Evolutionary conservation across 2,329 filamentous ascomycete species (phyloP), one percentile per base, ranked within the genome.

Genomic region (Diplocarpon rosae): DNA sequence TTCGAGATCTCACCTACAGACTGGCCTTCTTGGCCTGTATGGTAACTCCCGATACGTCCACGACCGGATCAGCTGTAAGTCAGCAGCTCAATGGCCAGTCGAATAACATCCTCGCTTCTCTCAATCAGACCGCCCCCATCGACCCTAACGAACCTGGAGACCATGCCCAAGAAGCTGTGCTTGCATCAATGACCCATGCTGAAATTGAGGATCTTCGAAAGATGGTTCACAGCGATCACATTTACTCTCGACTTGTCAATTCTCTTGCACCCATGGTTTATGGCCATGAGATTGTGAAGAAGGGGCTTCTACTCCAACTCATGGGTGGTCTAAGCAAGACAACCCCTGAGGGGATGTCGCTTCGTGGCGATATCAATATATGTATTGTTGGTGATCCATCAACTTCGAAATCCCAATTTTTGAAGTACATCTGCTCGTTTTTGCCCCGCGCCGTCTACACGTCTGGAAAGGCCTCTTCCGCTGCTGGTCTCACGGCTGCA

Each of bases 321-420:
- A 87, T 98, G 76, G 86, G 88, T n/a, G 92, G 92, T 69, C 86
- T 98, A 2, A 80, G 80, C 66, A 98, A 98, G 65, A 76, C 77
- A 16, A 98, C 92, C 0, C 76, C 87, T 0, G 92, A 98, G 66
- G 90, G 87, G 50, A 95, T 98, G 87, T 80, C 89, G 52, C 74
- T 98, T 35, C 81, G 92, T 74, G 92, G 92, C 55, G 92, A 98
- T 61, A 89, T 98, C 70, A 98, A 98, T 67, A 94, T 98, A 51
- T 98, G 92, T 65, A 86, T 98, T 55, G 92, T 98, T 47, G 92
- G 92, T 48, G 92, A 98, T 61, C 92, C 92, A 1, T 94, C 86
- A 10, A 98, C 92, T 1, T 94, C 87, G 53, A 98, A 98, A 65
- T 95, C 89, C 28, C 92, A 98, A 58, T 98, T 98, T 65, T 70